A percentile compares a stretch with the other conserved stretches of the same genome.
These are phyloP conservation scores for Auriculariales sp. DNA, from an alignment of 768 basidiomycete genomes.

Conservation along the genomic window DNA sequence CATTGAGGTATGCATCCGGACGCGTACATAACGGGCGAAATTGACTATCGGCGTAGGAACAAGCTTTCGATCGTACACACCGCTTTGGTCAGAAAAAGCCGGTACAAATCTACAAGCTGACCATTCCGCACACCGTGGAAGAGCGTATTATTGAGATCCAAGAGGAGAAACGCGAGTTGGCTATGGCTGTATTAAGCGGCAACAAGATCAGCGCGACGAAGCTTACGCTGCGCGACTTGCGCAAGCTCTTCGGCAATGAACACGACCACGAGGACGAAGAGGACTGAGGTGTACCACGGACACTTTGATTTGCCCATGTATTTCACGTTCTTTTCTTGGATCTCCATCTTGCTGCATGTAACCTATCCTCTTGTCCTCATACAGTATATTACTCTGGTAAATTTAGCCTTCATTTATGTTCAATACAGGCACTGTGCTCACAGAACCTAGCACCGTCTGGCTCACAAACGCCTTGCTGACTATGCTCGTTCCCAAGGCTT, in stretches of 20 bases:
- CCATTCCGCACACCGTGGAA: constrained; percentile 75
- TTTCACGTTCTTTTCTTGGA: no score
- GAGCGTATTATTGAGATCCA: constrained; percentile 79
- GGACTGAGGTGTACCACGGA: no score
- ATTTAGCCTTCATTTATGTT: no score
- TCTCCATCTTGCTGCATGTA: no score
- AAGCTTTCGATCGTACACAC: constrained; percentile 87
- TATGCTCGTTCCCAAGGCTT: no score
- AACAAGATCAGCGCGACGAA: constrained; percentile 65
- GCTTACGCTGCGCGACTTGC: constrained; percentile 73
- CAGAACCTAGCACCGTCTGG: no score
- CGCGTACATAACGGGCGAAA: constrained; percentile 10
- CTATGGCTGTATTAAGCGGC: constrained; percentile 74
- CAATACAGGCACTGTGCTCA: no score
- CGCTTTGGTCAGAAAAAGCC: constrained; percentile 77
- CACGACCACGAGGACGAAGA: not conserved
- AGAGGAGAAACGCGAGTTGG: constrained; percentile 75
- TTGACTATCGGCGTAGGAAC: constrained; percentile 37
- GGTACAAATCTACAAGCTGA: constrained; percentile 83
- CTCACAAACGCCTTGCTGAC: no score
- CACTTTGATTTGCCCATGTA: no score
- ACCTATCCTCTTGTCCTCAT: no score
- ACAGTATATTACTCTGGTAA: no score
- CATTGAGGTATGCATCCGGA: constrained; percentile 41
- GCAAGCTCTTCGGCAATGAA: constrained; percentile 55